A percentile compares a stretch with the other conserved stretches of the same genome.
These are phyloP conservation scores for Neurospora sp. DNA, from an alignment of 2,329 filamentous ascomycete species.

Conservation along the genomic window DNA sequence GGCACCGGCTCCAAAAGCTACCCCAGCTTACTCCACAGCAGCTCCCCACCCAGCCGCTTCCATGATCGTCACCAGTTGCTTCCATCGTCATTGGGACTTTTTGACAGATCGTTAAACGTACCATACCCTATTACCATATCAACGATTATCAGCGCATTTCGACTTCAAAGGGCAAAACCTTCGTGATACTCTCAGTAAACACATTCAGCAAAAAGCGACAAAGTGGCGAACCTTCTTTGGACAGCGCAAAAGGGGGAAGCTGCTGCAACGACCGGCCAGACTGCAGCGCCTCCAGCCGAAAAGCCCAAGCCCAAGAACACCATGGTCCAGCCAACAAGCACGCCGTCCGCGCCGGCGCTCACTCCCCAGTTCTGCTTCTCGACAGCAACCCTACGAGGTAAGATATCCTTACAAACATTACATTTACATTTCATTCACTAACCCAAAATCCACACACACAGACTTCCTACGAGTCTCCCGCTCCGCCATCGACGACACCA, in stretches of 20 bases:
- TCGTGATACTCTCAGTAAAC: background rate
- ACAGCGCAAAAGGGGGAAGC: background rate
- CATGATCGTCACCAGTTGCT: background rate
- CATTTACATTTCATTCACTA: background rate
- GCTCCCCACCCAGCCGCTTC: background rate
- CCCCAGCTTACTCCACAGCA: background rate
- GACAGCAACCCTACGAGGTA: slow-evolving; percentile 58
- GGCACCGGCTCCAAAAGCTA: background rate
- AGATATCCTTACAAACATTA: slow-evolving; percentile 12
- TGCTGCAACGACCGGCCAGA: background rate
- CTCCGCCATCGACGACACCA: slow-evolving; percentile 80
- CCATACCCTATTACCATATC: background rate
- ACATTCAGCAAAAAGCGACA: background rate
- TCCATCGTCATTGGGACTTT: background rate
- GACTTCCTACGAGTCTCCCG: slow-evolving; percentile 88
- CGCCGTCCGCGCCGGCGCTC: slow-evolving; percentile 39
- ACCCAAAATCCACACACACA: slow-evolving; percentile 26
- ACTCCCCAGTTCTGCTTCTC: slow-evolving; percentile 74
- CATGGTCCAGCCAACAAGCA: slow-evolving; percentile 33
- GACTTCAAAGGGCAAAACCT: background rate
- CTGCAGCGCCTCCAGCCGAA: background rate
- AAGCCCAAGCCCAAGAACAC: slow-evolving; percentile 24
- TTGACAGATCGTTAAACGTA: background rate
- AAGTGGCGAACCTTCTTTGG: background rate
- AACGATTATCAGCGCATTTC: background rate